These are phyloP conservation scores for Backusella tuberculispora DNA, from an alignment of 192 early-diverging fungal genomes.

Conservation along the genomic window DNA sequence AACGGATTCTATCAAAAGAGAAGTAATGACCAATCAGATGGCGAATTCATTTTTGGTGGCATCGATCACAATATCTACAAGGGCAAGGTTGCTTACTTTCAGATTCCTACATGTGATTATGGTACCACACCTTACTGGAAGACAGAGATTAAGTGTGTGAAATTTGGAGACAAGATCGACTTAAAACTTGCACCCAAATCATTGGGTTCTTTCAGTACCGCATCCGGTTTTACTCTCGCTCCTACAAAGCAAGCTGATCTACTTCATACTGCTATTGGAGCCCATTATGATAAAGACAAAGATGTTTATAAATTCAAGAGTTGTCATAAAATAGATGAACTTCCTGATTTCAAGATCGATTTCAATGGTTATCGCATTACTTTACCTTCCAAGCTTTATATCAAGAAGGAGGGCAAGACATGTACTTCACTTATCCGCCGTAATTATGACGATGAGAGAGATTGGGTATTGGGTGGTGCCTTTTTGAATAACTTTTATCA, in stretches of 20 bases:
- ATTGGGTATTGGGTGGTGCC: slow-evolving; percentile 35
- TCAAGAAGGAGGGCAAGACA: slow-evolving; percentile 5
- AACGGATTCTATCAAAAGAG: slow-evolving; percentile 28
- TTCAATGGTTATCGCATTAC: slow-evolving; percentile 27
- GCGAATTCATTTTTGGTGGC: slow-evolving; percentile 38
- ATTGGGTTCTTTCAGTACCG: slow-evolving; percentile 29
- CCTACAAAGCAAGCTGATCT: slow-evolving; percentile 27
- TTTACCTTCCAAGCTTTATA: slow-evolving; percentile 26
- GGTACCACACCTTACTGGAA: slow-evolving; percentile 34
- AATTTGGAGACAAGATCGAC: slow-evolving; percentile 25
- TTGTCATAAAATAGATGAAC: slow-evolving; percentile 19
- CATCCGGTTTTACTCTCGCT: slow-evolving; percentile 27
- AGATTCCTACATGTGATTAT: slow-evolving; percentile 30
- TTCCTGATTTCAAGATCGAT: slow-evolving; percentile 25
- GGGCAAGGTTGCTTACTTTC: slow-evolving; percentile 31
- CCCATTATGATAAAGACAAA: slow-evolving; percentile 10
- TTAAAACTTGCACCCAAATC: slow-evolving; percentile 30
- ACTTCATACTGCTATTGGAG: slow-evolving; percentile 36
- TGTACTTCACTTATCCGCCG: slow-evolving; percentile 26
- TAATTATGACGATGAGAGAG: slow-evolving; percentile 8
- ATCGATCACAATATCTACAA: slow-evolving; percentile 38
- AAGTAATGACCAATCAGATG: slow-evolving; percentile 18
- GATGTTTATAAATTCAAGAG: slow-evolving; percentile 21
- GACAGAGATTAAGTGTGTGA: slow-evolving; percentile 27
- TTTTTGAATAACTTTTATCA: slow-evolving; percentile 40